Evolutionary conservation across 331 rosid species (phyloP).

Genomic region (Stylosanthes scabra): DNA sequence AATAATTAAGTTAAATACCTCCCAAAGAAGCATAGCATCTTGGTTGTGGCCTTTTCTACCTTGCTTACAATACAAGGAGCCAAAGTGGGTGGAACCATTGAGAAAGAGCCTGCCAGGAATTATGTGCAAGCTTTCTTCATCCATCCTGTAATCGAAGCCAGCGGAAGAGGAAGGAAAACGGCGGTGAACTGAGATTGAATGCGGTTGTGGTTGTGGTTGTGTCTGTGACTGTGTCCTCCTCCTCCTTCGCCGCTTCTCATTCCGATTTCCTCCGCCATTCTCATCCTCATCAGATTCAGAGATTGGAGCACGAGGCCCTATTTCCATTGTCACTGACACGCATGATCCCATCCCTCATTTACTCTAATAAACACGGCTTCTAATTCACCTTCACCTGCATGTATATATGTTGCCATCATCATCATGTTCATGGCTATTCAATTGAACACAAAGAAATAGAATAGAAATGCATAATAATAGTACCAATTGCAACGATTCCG

Average conservation of each 20-base stretch:
- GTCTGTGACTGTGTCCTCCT: neutral
- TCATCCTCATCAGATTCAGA: neutral
- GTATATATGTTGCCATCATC: too few relatives aligned
- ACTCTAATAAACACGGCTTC: neutral
- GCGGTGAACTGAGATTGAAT: neutral
- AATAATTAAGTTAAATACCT: conserved; percentile 42
- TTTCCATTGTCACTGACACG: neutral
- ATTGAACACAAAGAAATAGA: neutral
- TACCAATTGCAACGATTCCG: too few relatives aligned
- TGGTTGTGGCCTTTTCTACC: conserved; percentile 76
- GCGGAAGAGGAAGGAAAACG: neutral
- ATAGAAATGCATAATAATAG: too few relatives aligned
- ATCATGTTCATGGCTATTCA: neutral
- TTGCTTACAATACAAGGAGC: conserved; percentile 63
- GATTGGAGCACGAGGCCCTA: neutral
- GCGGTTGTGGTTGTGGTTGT: too few relatives aligned
- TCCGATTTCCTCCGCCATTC: neutral
- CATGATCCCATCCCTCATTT: neutral
- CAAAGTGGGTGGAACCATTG: conserved; percentile 56
- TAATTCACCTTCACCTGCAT: neutral
- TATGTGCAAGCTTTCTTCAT: conserved; percentile 52
- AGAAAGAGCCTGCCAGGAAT: conserved; percentile 59
- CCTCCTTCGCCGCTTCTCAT: neutral
- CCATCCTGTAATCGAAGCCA: conserved; percentile 34
- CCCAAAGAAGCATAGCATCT: conserved; percentile 87